Percentiles rank a stretch among this genome's conserved stretches.
These are phyloP conservation scores for Skeletonema grethae DNA, from an alignment of 108 stramenopile species.

Conservation along the genomic window DNA sequence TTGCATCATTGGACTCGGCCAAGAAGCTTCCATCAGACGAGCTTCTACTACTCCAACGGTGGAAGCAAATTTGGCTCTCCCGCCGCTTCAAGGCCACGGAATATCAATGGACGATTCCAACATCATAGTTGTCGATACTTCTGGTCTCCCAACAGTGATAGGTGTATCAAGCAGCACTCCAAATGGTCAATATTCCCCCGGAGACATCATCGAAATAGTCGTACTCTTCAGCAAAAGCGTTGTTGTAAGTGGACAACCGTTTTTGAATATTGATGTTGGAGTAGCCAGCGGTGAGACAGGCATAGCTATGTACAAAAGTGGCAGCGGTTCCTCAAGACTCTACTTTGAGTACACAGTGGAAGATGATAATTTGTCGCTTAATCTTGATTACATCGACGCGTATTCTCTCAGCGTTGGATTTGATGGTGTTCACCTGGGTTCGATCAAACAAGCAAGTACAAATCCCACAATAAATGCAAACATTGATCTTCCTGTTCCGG, in stretches of 20 bases:
- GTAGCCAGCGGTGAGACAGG: constrained; percentile 17
- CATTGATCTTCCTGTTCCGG: constrained; percentile 42
- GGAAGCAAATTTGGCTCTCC: constrained; percentile 41
- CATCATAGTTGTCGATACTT: constrained; percentile 36
- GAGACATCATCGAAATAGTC: constrained; percentile 53
- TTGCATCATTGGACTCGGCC: constrained; percentile 20
- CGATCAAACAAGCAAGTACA: constrained; percentile 38
- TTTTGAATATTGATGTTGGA: constrained; percentile 53
- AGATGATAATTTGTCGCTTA: constrained; percentile 23
- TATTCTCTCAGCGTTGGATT: constrained; percentile 38
- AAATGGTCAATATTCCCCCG: constrained; percentile 35
- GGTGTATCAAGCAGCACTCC: constrained; percentile 14
- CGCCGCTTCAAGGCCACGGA: not conserved
- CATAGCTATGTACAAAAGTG: constrained; percentile 35
- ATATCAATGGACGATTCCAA: constrained; percentile 21
- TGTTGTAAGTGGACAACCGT: constrained; percentile 49
- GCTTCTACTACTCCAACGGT: constrained; percentile 24
- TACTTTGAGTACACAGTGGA: constrained; percentile 46
- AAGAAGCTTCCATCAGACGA: constrained; percentile 25
- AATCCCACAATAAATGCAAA: constrained; percentile 45
- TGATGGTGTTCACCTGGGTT: constrained; percentile 31
- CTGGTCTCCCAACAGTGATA: constrained; percentile 17
- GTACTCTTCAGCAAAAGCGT: constrained; percentile 52
- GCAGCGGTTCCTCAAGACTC: constrained; percentile 32
- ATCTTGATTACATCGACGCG: constrained; percentile 47